A percentile compares a stretch with the other conserved stretches of the same genome.
Evolutionary conservation across 257 asterid species (phyloP).

Genomic region (Salvia splendens): DNA sequence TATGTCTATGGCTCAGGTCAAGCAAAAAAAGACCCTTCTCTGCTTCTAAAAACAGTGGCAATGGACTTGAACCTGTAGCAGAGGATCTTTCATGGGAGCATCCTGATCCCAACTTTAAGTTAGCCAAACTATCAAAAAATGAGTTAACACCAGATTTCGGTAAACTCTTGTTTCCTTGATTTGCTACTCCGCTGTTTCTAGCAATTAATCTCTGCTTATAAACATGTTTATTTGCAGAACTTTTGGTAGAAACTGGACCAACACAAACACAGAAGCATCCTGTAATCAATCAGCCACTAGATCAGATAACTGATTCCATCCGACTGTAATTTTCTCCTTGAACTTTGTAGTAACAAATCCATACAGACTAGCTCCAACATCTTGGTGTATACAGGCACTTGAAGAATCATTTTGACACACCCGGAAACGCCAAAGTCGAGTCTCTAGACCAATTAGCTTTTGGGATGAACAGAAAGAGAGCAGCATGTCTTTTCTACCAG

Average conservation of each 20-base stretch:
- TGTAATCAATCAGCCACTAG: conserved; percentile 47
- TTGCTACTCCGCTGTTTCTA: conserved; percentile 16
- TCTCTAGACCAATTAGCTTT: conserved; percentile 65
- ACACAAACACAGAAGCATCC: conserved; percentile 72
- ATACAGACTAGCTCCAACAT: background rate
- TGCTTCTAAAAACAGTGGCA: conserved; percentile 60
- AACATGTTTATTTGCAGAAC: conserved; percentile 47
- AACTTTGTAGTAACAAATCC: conserved; percentile 12
- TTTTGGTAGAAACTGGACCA: conserved; percentile 85
- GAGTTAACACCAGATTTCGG: conserved; percentile 53
- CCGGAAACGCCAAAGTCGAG: conserved; percentile 61
- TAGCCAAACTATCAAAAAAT: conserved; percentile 49
- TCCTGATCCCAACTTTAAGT: conserved; percentile 55
- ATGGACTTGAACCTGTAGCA: conserved; percentile 76
- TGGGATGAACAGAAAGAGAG: conserved; percentile 74
- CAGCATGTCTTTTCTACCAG: conserved; percentile 85
- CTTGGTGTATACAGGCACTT: conserved; percentile 60
- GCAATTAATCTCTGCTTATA: conserved; percentile 5
- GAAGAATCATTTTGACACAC: conserved; percentile 85
- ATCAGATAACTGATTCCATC: conserved; percentile 72
- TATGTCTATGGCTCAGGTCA: conserved; percentile 47
- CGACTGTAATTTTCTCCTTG: conserved; percentile 48
- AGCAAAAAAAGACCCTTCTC: conserved; percentile 68
- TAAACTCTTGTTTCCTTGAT: conserved; percentile 24
- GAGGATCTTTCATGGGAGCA: conserved; percentile 70